phyloP scores from a whole-genome alignment of 352 stramenopile genomes.

The Globisporangium abappressorium region DNA sequence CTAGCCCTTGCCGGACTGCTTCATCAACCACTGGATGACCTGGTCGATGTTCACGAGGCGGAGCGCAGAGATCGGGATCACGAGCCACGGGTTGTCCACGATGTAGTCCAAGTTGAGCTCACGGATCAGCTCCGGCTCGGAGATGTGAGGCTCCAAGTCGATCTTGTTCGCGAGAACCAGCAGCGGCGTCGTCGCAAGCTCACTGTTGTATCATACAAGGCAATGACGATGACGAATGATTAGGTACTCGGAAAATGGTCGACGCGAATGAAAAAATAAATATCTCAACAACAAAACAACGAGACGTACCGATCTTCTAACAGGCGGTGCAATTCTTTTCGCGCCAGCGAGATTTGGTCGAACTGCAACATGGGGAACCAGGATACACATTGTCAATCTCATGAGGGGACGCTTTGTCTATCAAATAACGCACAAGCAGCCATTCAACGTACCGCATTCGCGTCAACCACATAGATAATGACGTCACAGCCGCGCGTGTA shows the following conservation, averaged over 20 bases:
- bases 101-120: constrained; percentile 99
- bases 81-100: constrained; percentile 97
- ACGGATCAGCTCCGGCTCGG: constrained; percentile 88
- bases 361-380: constrained; percentile 43
- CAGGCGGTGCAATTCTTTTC: constrained; percentile 92
- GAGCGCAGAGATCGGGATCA: constrained; percentile 97
- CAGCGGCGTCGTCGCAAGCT: constrained; percentile 90
- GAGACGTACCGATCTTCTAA: constrained; percentile 92
- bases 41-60: constrained; percentile 97
- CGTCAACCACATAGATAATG: constrained; percentile 98
- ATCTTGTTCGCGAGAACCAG: constrained; percentile 99
- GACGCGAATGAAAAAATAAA: constrained; percentile 2
- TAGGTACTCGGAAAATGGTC: background rate
- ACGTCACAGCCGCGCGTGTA: constrained; percentile 98
- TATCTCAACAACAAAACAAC: constrained; percentile 3
- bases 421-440: background rate
- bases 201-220: constrained; percentile 27
- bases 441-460: constrained; percentile 82
- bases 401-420: background rate
- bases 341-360: constrained; percentile 93
- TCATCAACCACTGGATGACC: constrained; percentile 96
- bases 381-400: constrained; percentile 1
- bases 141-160: constrained; percentile 94
- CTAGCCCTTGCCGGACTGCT: constrained; percentile 90
- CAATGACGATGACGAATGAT: constrained; percentile 2